Base-by-base conservation (phyloP, 768 basidiomycete genomes). In the Suillus subaureus region DNA sequence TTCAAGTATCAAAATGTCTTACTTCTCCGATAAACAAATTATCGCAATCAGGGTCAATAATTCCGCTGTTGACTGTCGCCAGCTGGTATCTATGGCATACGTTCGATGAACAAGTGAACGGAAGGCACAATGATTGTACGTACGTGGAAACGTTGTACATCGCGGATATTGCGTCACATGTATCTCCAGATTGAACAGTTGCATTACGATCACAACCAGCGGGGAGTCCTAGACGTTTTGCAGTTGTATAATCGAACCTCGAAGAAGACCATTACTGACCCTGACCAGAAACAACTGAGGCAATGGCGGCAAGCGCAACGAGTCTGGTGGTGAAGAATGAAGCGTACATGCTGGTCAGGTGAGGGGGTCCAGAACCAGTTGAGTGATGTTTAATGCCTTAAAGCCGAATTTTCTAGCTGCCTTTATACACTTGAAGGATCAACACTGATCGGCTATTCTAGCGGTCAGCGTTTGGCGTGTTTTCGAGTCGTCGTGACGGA, bases 71-170 rank as follows among this genome's bases (percentile, higher is more conserved):
- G 66, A 85, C 84, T 45, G 79, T 64, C 28, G 83, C 82, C 65
- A 91, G 83, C 74, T 91, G 89, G 77, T 81, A 87, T 0, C 86
- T 87, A 9, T 93, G 0, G 83, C 84, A 65, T 51, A 37, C 16
- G 28, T 52, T 39, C 13, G 15, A 58, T 58, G 56, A 58, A 26
- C 23, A 39, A 26, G 37, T 39, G 31, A 39, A 67, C 16, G 4
- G 1, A 6, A 7, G 15, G 54, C 6, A 63, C 15, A 51, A 21
- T 45, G 52, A 63, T 52, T 55, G 18, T 35, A 70, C 79, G 69
- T 71, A 89, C 79, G 83, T 84, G 9, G 85, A 85, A 35, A 80
- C 81, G 65, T 79, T 79, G 64, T 82, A 72, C 6, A 81, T 78
- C 6, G 79, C 79, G 31, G 82, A 86, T 71, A 89, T 88, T 37